Percentiles rank a stretch among this genome's conserved stretches.
phyloP scores from a whole-genome alignment of 331 rosid genomes.

The Rosa hybrid region DNA sequence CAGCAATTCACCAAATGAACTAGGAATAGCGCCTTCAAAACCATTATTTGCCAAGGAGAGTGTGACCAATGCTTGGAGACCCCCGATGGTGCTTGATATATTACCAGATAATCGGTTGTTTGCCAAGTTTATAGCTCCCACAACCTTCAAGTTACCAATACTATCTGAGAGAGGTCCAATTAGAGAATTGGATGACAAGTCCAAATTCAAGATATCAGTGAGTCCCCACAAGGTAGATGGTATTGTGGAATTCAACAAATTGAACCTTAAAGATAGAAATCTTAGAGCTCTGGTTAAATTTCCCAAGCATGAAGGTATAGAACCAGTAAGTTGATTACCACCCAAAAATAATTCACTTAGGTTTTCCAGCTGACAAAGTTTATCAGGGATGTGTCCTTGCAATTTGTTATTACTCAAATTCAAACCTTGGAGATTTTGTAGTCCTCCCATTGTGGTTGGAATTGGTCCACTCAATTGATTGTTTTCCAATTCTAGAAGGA shows the following conservation, averaged over 20 bases:
- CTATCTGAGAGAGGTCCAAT: constrained; percentile 20
- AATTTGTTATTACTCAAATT: not conserved
- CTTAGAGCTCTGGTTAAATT: not conserved
- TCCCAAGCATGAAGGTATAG: constrained; percentile 8
- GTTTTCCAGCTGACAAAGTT: constrained; percentile 16
- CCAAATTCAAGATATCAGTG: constrained; percentile 18
- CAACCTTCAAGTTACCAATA: constrained; percentile 18
- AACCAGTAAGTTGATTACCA: constrained; percentile 6
- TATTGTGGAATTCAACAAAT: not conserved
- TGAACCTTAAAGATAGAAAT: not conserved
- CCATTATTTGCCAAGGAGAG: constrained; percentile 22
- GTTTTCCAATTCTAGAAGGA: too few species aligned
- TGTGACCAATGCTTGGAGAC: not conserved
- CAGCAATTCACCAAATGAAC: constrained; percentile 23
- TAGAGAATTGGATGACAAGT: constrained; percentile 33
- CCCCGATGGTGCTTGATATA: constrained; percentile 22
- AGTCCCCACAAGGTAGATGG: constrained; percentile 28
- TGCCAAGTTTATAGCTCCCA: constrained; percentile 20
- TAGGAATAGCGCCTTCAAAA: constrained; percentile 39
- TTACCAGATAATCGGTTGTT: constrained; percentile 22
- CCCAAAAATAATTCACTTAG: not conserved
- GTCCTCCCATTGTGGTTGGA: constrained; percentile 7
- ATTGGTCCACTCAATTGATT: constrained; percentile 1
- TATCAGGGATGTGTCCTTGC: not conserved
- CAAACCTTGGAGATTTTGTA: constrained; percentile 2